Conservation (phyloP, 352 stramenopile species). For the Plasmopara viticola region DNA sequence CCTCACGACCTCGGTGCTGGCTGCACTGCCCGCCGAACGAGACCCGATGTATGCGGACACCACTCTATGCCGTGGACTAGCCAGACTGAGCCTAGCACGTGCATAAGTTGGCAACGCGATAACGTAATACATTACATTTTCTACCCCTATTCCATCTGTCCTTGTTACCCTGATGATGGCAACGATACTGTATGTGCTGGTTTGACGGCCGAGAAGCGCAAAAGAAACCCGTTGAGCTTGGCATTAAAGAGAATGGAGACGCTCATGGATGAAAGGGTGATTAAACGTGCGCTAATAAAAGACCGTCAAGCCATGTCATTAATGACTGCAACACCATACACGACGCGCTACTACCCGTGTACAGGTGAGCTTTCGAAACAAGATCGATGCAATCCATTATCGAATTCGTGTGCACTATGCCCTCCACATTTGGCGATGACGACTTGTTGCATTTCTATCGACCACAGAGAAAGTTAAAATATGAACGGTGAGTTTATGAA, state of each 20-base stretch:
- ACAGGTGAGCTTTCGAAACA: conserved; percentile 40
- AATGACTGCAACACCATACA: conserved; percentile 48
- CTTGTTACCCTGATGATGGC: conserved; percentile 35
- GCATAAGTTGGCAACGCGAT: no score
- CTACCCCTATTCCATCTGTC: conserved; percentile 44
- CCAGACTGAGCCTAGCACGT: no score
- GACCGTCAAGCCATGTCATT: conserved; percentile 43
- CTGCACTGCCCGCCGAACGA: no score
- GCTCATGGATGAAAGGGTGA: conserved; percentile 28
- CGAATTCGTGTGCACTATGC: conserved; percentile 41
- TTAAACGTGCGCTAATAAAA: conserved; percentile 43
- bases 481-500: conserved; percentile 63
- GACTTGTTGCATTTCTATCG: conserved; percentile 49
- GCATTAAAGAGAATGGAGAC: conserved; percentile 44
- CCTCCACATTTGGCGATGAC: conserved; percentile 40
- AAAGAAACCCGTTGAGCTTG: conserved; percentile 41
- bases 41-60: no score
- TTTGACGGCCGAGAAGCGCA: conserved; percentile 31
- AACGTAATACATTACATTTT: no score
- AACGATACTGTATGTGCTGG: conserved; percentile 44
- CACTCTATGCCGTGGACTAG: no score
- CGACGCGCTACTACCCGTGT: conserved; percentile 60
- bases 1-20: no score
- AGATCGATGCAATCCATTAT: conserved; percentile 47
- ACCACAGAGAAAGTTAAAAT: conserved; percentile 44